phyloP scores from a whole-genome alignment of 306 rosid genomes.

The Medicago truncatula region DNA sequence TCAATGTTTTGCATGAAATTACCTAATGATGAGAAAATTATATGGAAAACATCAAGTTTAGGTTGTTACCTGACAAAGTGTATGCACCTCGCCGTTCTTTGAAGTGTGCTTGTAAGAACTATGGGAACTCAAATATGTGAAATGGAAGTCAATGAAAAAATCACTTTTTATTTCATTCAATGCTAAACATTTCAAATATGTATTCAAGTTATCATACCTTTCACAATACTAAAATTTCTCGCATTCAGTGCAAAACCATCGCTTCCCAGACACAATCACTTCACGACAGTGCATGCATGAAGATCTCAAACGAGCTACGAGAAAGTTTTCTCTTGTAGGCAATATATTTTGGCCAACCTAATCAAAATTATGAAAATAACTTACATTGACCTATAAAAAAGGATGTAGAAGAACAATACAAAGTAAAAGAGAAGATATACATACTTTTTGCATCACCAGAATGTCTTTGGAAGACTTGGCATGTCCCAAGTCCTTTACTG shows the following conservation, averaged over 20 bases:
- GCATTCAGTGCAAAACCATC: conserved; percentile 68
- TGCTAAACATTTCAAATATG: background rate
- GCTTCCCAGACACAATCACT: conserved; percentile 57
- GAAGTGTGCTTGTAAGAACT: conserved; percentile 50
- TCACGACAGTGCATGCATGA: conserved; percentile 58
- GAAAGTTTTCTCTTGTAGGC: conserved; percentile 59
- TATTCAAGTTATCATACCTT: conserved; percentile 47
- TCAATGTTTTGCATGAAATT: conserved; percentile 10
- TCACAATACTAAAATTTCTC: conserved; percentile 64
- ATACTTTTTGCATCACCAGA: conserved; percentile 68
- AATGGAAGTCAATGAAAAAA: conserved; percentile 18
- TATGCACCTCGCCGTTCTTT: conserved; percentile 47
- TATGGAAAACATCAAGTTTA: conserved; percentile 17
- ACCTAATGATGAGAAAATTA: background rate
- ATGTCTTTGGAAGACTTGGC: conserved; percentile 59
- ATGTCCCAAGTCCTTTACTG: conserved; percentile 63
- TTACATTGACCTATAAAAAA: conserved; percentile 28
- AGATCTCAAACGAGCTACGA: conserved; percentile 59
- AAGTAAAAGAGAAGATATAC: conserved; percentile 18
- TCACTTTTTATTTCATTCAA: background rate
- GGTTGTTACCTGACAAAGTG: conserved; percentile 49
- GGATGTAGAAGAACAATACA: too few species aligned
- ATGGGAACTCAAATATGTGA: conserved; percentile 49
- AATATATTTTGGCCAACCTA: conserved; percentile 61
- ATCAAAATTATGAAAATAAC: conserved; percentile 9